Conservation (phyloP, 2,329 filamentous ascomycete genomes). For the Kalmusia sp. region DNA sequence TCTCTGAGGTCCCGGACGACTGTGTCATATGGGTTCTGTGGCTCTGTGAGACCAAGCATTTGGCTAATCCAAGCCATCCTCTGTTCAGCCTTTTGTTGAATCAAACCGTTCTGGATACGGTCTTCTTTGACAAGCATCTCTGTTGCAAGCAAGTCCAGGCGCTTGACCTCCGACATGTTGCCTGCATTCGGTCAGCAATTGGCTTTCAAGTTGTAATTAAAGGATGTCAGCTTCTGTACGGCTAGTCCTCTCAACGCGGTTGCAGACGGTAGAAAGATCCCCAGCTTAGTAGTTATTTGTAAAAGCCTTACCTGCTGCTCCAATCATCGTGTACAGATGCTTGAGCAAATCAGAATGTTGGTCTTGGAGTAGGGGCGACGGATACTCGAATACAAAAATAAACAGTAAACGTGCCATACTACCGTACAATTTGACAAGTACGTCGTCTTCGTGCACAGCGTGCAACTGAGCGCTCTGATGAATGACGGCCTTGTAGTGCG, state of each 20-base stretch:
- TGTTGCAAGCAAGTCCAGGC: conserved; percentile 4
- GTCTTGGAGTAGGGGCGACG: not conserved
- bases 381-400: conserved; percentile 8
- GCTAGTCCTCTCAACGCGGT: not conserved
- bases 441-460: not conserved
- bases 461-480: conserved; percentile 2
- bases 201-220: too few species aligned
- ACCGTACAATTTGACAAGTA: conserved; percentile 3
- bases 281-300: too few species aligned
- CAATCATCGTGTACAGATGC: conserved; percentile 4
- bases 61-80: conserved; percentile 1
- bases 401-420: conserved; percentile 1
- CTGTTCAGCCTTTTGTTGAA: not conserved
- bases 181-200: not conserved
- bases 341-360: conserved; percentile 8
- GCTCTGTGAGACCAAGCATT: not conserved
- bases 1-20: not conserved
- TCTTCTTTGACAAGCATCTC: conserved; percentile 6
- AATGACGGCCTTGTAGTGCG: conserved; percentile 5
- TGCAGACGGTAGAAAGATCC: too few species aligned
- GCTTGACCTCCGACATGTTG: conserved; percentile 7
- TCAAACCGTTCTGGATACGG: not conserved
- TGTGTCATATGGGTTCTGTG: not conserved
- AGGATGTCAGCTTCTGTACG: not conserved
- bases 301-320: conserved; percentile 4